phyloP scores from a whole-genome alignment of 306 rosid genomes.

The Pachyrhizus erosus region DNA sequence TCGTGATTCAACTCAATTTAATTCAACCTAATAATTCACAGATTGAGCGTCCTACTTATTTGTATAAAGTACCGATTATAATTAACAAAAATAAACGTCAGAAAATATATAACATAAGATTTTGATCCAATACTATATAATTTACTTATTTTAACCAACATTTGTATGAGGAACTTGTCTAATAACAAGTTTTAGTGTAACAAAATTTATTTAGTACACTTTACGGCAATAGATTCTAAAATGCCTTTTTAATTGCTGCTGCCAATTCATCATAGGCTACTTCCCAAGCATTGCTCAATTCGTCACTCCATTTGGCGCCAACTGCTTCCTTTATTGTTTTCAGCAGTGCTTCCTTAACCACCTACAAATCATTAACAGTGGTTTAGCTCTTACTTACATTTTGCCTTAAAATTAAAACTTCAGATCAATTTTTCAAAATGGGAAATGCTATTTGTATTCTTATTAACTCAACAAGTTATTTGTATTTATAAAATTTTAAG shows the following conservation, averaged over 20 bases:
- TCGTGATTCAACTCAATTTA: too few relatives aligned
- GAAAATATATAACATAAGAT: neutral
- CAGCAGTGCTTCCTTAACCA: conserved; percentile 45
- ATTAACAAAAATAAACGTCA: neutral
- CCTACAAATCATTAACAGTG: neutral
- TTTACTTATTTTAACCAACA: neutral
- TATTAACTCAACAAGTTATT: neutral
- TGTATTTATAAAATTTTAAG: too few relatives aligned
- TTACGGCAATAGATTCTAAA: neutral
- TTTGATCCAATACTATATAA: neutral
- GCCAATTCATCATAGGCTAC: conserved; percentile 46
- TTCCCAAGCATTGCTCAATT: conserved; percentile 39
- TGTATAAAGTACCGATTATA: too few relatives aligned
- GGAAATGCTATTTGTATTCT: neutral
- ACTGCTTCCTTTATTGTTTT: conserved; percentile 41
- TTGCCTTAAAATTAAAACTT: neutral
- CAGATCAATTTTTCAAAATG: neutral
- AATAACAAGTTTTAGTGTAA: conserved; percentile 25
- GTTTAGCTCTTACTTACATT: neutral
- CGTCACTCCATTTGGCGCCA: conserved; percentile 40
- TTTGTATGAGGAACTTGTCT: neutral
- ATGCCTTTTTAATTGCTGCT: conserved; percentile 33
- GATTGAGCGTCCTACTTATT: too few relatives aligned
- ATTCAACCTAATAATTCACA: too few relatives aligned
- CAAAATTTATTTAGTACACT: neutral